Evolutionary conservation across 768 basidiomycete genomes (phyloP).

Genomic region (Paxillus involutus): DNA sequence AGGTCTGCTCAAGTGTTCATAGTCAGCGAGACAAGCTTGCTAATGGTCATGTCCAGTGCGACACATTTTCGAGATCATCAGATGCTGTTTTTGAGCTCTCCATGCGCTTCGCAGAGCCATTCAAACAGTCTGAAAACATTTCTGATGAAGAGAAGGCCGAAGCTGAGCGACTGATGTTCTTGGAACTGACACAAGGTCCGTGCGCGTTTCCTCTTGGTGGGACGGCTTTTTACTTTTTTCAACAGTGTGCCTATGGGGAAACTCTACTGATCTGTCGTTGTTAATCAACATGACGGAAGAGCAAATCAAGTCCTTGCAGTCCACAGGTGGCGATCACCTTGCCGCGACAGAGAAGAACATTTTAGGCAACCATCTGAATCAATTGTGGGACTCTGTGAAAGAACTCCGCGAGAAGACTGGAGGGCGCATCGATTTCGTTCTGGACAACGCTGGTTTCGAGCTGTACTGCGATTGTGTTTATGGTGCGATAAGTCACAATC

Average conservation of each 20-base stretch:
- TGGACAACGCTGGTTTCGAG: conserved; percentile 86
- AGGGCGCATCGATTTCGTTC: conserved; percentile 76
- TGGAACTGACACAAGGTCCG: conserved; percentile 87
- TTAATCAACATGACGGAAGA: conserved; percentile 98
- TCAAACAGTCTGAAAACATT: conserved; percentile 55
- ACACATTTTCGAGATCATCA: conserved; percentile 90
- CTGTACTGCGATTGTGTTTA: conserved; percentile 87
- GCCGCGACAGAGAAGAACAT: conserved; percentile 97
- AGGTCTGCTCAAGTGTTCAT: conserved; percentile 41
- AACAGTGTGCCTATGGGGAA: conserved; percentile 94
- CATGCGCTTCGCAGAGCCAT: conserved; percentile 86
- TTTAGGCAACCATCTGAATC: conserved; percentile 76
- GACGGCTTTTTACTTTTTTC: conserved; percentile 1
- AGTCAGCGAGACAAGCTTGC: background rate
- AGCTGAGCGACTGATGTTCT: conserved; percentile 81
- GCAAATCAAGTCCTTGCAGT: conserved; percentile 94
- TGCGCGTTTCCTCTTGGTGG: conserved; percentile 3
- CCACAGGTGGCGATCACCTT: conserved; percentile 92
- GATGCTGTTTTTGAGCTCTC: conserved; percentile 95
- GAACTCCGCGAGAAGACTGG: conserved; percentile 67
- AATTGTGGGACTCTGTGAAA: conserved; percentile 75
- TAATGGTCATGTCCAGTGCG: conserved; percentile 54
- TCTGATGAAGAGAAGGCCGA: conserved; percentile 57
- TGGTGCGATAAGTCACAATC: conserved; percentile 42
- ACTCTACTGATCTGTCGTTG: conserved; percentile 92